Evolutionary conservation across 768 basidiomycete genomes (phyloP), one percentile per base, ranked within the genome.

Genomic region (Strobilomyces confusus): DNA sequence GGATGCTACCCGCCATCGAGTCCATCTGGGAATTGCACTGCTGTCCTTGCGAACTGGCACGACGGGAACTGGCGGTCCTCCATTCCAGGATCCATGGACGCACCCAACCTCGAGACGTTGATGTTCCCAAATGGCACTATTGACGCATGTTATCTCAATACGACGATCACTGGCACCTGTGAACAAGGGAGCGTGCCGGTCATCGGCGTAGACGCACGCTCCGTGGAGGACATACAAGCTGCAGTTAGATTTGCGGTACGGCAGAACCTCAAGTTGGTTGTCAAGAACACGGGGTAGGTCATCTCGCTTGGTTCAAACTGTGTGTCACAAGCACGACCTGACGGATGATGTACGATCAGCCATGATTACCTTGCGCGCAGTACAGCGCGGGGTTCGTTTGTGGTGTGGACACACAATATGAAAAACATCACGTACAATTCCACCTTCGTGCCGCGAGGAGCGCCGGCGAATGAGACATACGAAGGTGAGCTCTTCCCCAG

Each of bases 41-140:
- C n/a, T n/a, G n/a, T n/a, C n/a, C n/a, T n/a, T n/a, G n/a, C n/a
- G n/a, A n/a, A n/a, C n/a, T n/a, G n/a, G n/a, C n/a, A n/a, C n/a
- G n/a, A n/a, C n/a, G n/a, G 74, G 0, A 62, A 48, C 44, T 79
- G 77, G 76, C 73, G 76, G 0, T 57, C 77, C 0, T 63, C 70
- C 23, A 64, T 73, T 20, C 60, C 77, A 9, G 77, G 78, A 3
- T 65, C 73, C 1, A 72, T 74, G 70, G 68, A 79, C 51, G 40
- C 52, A 6, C 45, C 59, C 2, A 70, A 73, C 37, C 72, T 57
- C 34, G 73, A 69, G 58, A 70, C 59, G 33, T 76, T 63, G 45
- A 60, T 64, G 0, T 75, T 68, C 29, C 50, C 48, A 22, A 80
- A 78, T 57, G 78, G 74, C n/a, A 79, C 76, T 36, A 77, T 79